Base-by-base conservation (phyloP, 1,284 basidiomycete genomes). In the Hemileia vastatrix region DNA sequence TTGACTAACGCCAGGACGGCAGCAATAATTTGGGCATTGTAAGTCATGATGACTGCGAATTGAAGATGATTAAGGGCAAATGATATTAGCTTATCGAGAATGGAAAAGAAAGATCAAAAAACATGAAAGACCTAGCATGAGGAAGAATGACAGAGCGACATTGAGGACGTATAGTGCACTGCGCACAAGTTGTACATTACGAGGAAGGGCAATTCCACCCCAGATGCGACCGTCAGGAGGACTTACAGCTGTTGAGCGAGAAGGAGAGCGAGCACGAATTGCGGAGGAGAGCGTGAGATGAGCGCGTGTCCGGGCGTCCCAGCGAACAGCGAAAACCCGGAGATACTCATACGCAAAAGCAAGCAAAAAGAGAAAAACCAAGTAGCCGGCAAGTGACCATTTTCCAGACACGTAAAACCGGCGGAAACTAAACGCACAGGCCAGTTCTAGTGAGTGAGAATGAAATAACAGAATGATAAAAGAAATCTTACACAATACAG, bases 21-120 rank as follows among this genome's bases (percentile, higher is more conserved):
- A 18, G 24, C 40, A 52, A 69, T 68, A 44, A 69, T 68, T 36
- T 68, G 67, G 4, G 63, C 54, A 44, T 69, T 69, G 58, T 67
- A 69, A 1, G 63, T 61, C 58, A 61, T 61, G 11, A 61, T 18
- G 19, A 61, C 58, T 60, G 19, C 6, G 21, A 11, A 32, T 5
- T 13, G 2, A 19, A 13, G 4, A 27, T 4, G 3, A 18, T 50
- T 50, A 13, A 49, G 19, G 9, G 19, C 8, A 11, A 21, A 8
- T 8, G 19, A 18, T 21, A 13, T 11, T 18, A 18, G 4, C 24
- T 15, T 4, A 24, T 11, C 18, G 15, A 52, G 4, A 5, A 51
- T n/a, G 18, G 49, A 19, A 51, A 23, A 23, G 45, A 33, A 21
- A 5, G 23, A 31, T 21, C 18, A 11, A 15, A 33, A 4, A 6